Base-by-base conservation (phyloP, 768 basidiomycete species). In the Rhodotorula graminis region DNA sequence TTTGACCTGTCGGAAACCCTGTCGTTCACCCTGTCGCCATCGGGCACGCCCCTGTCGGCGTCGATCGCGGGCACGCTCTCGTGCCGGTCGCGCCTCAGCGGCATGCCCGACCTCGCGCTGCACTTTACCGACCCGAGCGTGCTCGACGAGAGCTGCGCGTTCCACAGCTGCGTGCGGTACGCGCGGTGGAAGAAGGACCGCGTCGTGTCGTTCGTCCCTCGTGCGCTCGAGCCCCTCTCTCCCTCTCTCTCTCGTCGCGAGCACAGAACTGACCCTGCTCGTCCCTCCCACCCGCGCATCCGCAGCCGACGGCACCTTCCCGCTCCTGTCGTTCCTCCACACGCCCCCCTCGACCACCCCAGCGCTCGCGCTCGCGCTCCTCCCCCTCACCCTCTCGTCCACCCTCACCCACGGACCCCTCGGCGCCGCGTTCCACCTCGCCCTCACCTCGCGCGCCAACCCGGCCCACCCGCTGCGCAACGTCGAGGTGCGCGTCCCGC, bases 81-180 rank as follows among this genome's bases (percentile, higher is more conserved):
- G 3, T 72, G 71, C 56, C 71, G 75, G 14, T 58, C 75, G 1
- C 56, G 62, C 19, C 69, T 76, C 9, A 65, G 62, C 5, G 75
- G 75, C 15, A 76, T 73, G 75, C 75, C 75, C 18, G 75, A 76
- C 56, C 59, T 76, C 16, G 12, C 52, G 6, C 60, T 76, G 9
- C 49, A 33, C 2, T 73, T 76, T 56, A 59, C 62, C 27, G 75
- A 76, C 52, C 56, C 71, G 16, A n/a, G 46, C 18, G 52, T 65
- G 3, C 65, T 76, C 12, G 68, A 72, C 9, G 75, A 76, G 47
- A 44, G 50, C 29, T 58, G 63, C 16, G 69, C 71, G 40, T 70
- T 72, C 33, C 75, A 76, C 33, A 16, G 56, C 14, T 62, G 71
- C 27, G 75, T 76, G 53, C 19, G 75, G 52, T 68, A 56, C n/a